phyloP scores from a whole-genome alignment of 179 eudicot species.

The Amaranthus tricolor region DNA sequence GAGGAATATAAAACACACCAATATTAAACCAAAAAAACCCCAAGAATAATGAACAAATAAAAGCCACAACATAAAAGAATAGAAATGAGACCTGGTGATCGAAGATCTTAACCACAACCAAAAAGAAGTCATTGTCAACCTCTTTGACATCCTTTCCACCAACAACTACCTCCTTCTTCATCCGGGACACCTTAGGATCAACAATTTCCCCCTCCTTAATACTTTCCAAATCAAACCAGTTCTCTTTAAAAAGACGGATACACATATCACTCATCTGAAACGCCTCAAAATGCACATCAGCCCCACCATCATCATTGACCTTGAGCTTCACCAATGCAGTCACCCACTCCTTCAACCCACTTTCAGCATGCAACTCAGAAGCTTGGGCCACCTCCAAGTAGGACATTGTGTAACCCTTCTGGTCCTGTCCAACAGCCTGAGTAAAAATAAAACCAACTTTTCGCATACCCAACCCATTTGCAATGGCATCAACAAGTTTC shows the following conservation, averaged over 20 bases:
- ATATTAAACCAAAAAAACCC: not conserved
- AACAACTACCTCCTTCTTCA: slow-evolving; percentile 90
- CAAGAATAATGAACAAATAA: not conserved
- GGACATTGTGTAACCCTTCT: slow-evolving; percentile 81
- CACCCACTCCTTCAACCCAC: slow-evolving; percentile 94
- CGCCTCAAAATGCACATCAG: slow-evolving; percentile 95
- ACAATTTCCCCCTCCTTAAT: slow-evolving; percentile 40
- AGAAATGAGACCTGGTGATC: slow-evolving; percentile 73
- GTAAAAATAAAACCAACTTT: slow-evolving; percentile 85
- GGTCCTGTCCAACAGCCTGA: slow-evolving; percentile 70
- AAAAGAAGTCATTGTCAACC: slow-evolving; percentile 90
- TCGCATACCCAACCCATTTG: slow-evolving; percentile 78
- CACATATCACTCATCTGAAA: slow-evolving; percentile 98
- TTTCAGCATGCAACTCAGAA: slow-evolving; percentile 67
- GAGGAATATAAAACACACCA: not conserved
- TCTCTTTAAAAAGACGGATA: slow-evolving; percentile 79
- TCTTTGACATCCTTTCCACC: slow-evolving; percentile 90
- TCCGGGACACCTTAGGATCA: slow-evolving; percentile 83
- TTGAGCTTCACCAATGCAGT: slow-evolving; percentile 84
- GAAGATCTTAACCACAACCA: slow-evolving; percentile 76
- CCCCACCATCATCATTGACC: slow-evolving; percentile 85
- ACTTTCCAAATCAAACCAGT: slow-evolving; percentile 74
- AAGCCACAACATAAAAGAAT: not conserved
- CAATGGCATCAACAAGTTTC: slow-evolving; percentile 74
- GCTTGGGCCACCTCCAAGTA: slow-evolving; percentile 78